Percentiles rank a stretch among this genome's conserved stretches.
phyloP scores from a whole-genome alignment of 129 eudicot genomes.

The Chrysanthemum makinoi region DNA sequence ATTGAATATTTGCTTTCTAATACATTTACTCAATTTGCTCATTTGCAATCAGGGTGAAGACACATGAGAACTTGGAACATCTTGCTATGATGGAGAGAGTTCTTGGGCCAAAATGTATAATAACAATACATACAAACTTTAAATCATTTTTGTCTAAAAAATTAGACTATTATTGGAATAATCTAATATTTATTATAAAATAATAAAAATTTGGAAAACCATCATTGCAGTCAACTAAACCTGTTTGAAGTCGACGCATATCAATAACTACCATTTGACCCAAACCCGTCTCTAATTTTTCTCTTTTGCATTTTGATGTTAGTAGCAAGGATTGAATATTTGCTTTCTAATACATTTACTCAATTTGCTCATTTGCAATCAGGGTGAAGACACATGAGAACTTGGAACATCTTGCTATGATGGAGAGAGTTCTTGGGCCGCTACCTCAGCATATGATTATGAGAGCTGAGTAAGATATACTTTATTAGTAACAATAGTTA shows the following conservation, averaged over 20 bases:
- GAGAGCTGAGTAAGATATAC: slow-evolving; percentile 74
- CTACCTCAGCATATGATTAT: slow-evolving; percentile 83
- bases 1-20: neutral
- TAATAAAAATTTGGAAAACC: neutral
- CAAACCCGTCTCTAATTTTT: neutral
- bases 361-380: slow-evolving; percentile 15
- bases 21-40: neutral
- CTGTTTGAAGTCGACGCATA: too few species aligned
- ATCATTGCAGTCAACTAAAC: neutral
- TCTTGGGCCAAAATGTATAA: too few species aligned
- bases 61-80: slow-evolving; percentile 98
- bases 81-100: slow-evolving; percentile 99
- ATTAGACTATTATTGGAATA: too few species aligned
- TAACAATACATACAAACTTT: too few species aligned
- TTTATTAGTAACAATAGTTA: neutral
- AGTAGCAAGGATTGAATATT: neutral
- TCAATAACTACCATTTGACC: neutral
- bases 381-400: slow-evolving; percentile 98
- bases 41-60: slow-evolving; percentile 66
- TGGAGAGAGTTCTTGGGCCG: slow-evolving; percentile 96
- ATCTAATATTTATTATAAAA: neutral
- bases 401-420: slow-evolving; percentile 99
- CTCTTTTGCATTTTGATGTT: slow-evolving; percentile 6
- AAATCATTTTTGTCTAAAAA: too few species aligned
- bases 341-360: neutral